A percentile compares a stretch with the other conserved stretches of the same genome.
Conservation (phyloP, 2,329 filamentous ascomycete species). For the Ceratocystis cacaofunesta region DNA sequence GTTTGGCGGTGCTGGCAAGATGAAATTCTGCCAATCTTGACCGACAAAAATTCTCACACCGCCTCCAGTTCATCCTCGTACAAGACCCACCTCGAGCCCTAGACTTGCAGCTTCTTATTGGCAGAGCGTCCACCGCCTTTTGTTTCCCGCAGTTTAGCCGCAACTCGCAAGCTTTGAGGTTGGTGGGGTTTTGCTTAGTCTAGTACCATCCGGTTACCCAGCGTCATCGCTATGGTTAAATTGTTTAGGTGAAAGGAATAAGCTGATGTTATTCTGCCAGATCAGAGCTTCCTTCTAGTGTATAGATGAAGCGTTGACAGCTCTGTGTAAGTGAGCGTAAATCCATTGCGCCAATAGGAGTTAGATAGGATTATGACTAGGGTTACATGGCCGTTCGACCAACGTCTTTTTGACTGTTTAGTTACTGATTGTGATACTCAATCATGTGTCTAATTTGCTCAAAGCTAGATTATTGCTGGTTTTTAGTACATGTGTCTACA, state of each 20-base stretch:
- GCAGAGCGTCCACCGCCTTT: conserved; percentile 15
- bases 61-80: conserved; percentile 20
- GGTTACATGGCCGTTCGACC: not conserved
- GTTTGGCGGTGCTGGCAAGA: conserved; percentile 11
- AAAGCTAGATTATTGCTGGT: no score
- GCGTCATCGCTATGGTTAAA: conserved; percentile 5
- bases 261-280: conserved; percentile 10
- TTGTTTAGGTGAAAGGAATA: not conserved
- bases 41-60: conserved; percentile 31
- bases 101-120: conserved; percentile 4
- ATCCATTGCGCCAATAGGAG: not conserved
- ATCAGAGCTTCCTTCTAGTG: not conserved
- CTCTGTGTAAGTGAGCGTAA: not conserved
- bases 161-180: not conserved
- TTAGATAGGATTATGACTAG: not conserved
- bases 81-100: conserved; percentile 1
- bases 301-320: not conserved
- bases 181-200: conserved; percentile 9
- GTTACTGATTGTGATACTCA: no score
- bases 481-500: no score
- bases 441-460: no score
- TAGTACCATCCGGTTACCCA: not conserved
- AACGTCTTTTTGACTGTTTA: no score
- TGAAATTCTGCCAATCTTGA: conserved; percentile 28
- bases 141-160: conserved; percentile 10